phyloP scores from a whole-genome alignment of 1,284 basidiomycete genomes.

The Marasmius oreades region DNA sequence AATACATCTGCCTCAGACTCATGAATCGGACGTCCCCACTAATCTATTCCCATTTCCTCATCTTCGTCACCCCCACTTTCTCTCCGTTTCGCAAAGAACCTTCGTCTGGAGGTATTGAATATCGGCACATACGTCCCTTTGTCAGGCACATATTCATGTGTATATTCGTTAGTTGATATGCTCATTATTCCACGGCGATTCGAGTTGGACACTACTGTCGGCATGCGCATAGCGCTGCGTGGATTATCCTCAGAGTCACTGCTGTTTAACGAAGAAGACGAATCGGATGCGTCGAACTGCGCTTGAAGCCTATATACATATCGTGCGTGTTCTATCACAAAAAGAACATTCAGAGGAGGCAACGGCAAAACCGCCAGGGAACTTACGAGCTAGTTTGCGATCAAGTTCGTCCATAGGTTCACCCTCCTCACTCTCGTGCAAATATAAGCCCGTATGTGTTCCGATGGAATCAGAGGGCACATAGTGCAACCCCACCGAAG shows the following conservation, averaged over 20 bases:
- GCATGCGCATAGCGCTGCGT: background rate
- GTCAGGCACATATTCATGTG: background rate
- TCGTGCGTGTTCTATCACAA: slow-evolving; percentile 18
- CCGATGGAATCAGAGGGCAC: slow-evolving; percentile 70
- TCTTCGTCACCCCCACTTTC: background rate
- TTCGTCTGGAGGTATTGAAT: background rate
- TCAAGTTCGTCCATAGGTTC: slow-evolving; percentile 57
- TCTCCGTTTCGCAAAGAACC: background rate
- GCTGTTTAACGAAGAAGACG: background rate
- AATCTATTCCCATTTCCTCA: background rate
- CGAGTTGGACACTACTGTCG: background rate
- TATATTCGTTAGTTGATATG: background rate
- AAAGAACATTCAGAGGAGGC: slow-evolving; percentile 11
- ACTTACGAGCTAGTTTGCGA: slow-evolving; percentile 65
- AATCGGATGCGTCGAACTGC: background rate
- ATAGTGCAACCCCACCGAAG: background rate
- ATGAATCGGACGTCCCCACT: background rate
- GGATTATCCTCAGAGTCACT: background rate
- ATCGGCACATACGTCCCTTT: background rate
- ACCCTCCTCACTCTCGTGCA: slow-evolving; percentile 36
- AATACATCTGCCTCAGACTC: background rate
- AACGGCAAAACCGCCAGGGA: background rate
- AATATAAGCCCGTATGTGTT: slow-evolving; percentile 48
- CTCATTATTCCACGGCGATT: background rate
- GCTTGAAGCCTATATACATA: slow-evolving; percentile 19